These are phyloP conservation scores for Diplodia seriata DNA, from an alignment of 2,329 filamentous ascomycete genomes.

Conservation along the genomic window DNA sequence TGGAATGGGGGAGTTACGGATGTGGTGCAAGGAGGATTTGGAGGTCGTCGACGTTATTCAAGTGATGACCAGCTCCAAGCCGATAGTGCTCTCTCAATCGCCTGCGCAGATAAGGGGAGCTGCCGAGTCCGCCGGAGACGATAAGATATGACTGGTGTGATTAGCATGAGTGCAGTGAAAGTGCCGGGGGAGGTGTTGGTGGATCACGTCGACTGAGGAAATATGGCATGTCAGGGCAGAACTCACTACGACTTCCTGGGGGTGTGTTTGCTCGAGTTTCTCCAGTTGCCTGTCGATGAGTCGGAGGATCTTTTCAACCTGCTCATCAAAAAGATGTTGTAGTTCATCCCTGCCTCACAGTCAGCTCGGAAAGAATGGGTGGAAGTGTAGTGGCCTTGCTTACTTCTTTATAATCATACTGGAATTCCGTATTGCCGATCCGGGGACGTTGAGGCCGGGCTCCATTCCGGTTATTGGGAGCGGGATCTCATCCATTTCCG, in stretches of 20 bases:
- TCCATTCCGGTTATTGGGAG: neutral
- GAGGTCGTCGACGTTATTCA: slow-evolving; percentile 19
- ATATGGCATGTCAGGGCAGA: too few relatives aligned
- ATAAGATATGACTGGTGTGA: slow-evolving; percentile 38
- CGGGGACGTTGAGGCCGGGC: neutral
- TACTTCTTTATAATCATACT: slow-evolving; percentile 10
- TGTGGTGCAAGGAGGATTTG: slow-evolving; percentile 44
- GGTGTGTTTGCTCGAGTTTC: slow-evolving; percentile 32
- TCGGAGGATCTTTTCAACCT: slow-evolving; percentile 35
- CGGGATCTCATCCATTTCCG: neutral
- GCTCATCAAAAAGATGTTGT: slow-evolving; percentile 36
- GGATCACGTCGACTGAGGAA: too few relatives aligned
- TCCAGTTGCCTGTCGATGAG: slow-evolving; percentile 37
- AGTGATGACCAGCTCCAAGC: slow-evolving; percentile 6
- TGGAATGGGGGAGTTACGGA: slow-evolving; percentile 37
- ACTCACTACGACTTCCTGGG: slow-evolving; percentile 33
- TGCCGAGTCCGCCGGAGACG: slow-evolving; percentile 46
- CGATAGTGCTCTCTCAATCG: slow-evolving; percentile 38
- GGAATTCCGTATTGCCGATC: slow-evolving; percentile 27
- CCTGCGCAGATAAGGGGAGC: slow-evolving; percentile 43
- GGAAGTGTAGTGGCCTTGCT: neutral
- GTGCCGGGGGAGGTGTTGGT: too few relatives aligned
- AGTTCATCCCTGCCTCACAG: slow-evolving; percentile 18
- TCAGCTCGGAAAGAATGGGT: neutral
- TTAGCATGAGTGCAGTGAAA: neutral